Conservation (phyloP, 495 filamentous ascomycete genomes). For the Podospora fimiseda region DNA sequence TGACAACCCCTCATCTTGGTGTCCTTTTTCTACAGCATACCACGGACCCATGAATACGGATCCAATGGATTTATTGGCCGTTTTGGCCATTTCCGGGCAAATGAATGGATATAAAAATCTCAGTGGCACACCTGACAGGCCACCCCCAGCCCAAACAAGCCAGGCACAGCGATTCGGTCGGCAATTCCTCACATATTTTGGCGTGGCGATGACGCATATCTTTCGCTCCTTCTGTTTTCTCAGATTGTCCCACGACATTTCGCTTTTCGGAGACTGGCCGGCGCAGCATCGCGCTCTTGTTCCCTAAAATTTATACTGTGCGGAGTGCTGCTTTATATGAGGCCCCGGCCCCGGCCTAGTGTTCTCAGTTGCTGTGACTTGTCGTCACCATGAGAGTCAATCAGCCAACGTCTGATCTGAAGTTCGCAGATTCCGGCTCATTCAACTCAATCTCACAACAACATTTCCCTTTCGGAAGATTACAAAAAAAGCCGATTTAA, state of each 20-base stretch:
- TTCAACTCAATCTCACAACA: background rate
- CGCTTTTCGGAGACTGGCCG: too few species aligned
- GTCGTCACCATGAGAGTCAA: conserved; percentile 15
- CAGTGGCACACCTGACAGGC: background rate
- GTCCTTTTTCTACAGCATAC: background rate
- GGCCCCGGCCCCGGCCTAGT: conserved; percentile 1
- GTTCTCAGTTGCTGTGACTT: background rate
- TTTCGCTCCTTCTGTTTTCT: background rate
- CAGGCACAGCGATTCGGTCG: background rate
- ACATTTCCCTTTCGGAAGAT: background rate
- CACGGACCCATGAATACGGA: background rate
- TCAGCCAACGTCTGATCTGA: conserved; percentile 6
- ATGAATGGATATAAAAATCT: background rate
- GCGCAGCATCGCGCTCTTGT: too few species aligned
- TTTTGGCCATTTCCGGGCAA: background rate
- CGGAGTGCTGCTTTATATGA: conserved; percentile 2
- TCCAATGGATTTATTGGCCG: background rate
- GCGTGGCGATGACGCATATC: conserved; percentile 6
- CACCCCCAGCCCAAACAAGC: too few species aligned
- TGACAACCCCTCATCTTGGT: background rate
- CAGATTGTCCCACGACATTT: background rate
- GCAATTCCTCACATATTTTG: background rate
- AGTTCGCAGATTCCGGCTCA: background rate
- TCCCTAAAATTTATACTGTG: conserved; percentile 13
- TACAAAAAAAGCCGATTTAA: background rate